Evolutionary conservation across 164 flowering plant genomes (phyloP), one percentile per base, ranked within the genome.

Genomic region (Echeveria elegans): DNA sequence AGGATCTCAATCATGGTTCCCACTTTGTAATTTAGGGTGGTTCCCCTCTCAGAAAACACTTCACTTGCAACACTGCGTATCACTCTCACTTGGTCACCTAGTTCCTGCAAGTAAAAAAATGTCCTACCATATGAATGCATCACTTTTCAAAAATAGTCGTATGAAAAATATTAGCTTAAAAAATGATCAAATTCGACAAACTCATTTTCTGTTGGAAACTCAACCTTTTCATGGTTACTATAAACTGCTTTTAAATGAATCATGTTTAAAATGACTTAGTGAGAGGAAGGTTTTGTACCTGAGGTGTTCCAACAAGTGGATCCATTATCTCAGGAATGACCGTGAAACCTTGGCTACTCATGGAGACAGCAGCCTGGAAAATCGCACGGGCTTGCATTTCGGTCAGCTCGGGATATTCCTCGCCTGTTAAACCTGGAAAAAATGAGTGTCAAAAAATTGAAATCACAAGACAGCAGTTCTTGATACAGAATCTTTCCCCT

Each of bases 1-100:
- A 15, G 99, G 71, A 94, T 80, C 83, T 94, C 99, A 65, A 94
- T 94, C 97, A 91, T 94, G 47, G 99, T 94, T 65, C 99, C 99
- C 34, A 94, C 86, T 75, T 88, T 94, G 69, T 86, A 94, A 66
- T 37, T 78, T 61, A 91, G 41, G 56, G 87, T 69, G 65, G 80
- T 40, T 4, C 88, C 90, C 90, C 78, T 83, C 81, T 91, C 96
- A 65, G 89, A 67, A 76, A 94, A 94, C 52, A 94, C 96, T 66
- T 78, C 80, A 59, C 79, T 74, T 29, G 99, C 93, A 52, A 94
- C 85, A 59, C 67, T 69, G 2, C 85, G 86, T 60, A 94, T 85
- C 62, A 87, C 60, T 66, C 72, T 79, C 66, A 80, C 92, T 82
- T 94, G 99, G 77, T 94, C 91, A 32, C 85, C 77, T 61, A 94